Evolutionary conservation across 163 green algal genomes (phyloP).

Genomic region (Chlamydomonas reinhardtii): DNA sequence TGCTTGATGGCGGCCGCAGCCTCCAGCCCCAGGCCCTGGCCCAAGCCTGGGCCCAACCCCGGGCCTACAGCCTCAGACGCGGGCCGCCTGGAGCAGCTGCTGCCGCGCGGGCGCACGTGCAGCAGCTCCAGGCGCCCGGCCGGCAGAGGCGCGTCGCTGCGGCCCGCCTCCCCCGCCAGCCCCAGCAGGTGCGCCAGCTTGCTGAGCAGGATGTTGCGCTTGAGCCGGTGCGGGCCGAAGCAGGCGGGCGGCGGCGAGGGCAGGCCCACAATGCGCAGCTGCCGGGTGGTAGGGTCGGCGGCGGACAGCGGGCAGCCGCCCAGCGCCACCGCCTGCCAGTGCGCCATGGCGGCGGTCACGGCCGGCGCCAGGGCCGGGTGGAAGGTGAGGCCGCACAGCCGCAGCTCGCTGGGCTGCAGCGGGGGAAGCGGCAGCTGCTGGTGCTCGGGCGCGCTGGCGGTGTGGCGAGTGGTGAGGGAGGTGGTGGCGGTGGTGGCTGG

Average conservation of each 20-base stretch:
- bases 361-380: not conserved
- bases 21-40: not conserved
- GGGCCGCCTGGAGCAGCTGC: no score
- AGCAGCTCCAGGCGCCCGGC: not conserved
- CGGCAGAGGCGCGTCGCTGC: not conserved
- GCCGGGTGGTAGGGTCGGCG: no score
- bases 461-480: no score
- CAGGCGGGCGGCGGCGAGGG: no score
- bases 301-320: not conserved
- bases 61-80: no score
- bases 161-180: not conserved
- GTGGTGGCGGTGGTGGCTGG: no score
- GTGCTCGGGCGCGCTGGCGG: no score
- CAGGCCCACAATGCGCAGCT: not conserved
- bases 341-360: not conserved
- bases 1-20: not conserved
- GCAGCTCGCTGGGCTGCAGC: not conserved
- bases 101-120: no score
- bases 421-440: not conserved
- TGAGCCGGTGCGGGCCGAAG: not conserved
- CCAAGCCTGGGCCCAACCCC: no score
- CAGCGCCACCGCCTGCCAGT: not conserved
- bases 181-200: not conserved
- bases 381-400: conserved; percentile 2
- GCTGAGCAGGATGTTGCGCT: not conserved